phyloP scores from a whole-genome alignment of 257 asterid genomes.

The Solanum neorickii region DNA sequence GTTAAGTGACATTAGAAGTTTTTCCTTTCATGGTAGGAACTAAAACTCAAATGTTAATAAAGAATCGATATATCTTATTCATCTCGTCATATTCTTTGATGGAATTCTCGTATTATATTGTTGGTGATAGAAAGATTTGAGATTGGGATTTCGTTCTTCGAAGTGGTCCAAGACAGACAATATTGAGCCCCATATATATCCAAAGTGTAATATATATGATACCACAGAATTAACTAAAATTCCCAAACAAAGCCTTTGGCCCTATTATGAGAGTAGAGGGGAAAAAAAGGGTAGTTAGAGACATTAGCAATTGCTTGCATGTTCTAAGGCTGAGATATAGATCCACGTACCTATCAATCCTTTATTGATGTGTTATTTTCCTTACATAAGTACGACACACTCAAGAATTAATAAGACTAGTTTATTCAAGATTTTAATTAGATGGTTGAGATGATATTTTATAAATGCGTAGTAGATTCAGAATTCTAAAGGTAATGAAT shows the following conservation, averaged over 20 bases:
- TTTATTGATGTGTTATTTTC: background rate
- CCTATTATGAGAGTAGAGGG: background rate
- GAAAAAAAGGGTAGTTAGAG: background rate
- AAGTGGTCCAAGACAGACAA: background rate
- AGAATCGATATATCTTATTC: background rate
- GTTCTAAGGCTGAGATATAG: conserved; percentile 54
- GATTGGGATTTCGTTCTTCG: background rate
- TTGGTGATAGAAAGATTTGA: background rate
- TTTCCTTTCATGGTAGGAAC: background rate
- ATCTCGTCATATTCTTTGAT: background rate
- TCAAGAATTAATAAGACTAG: background rate
- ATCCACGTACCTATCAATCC: conserved; percentile 1
- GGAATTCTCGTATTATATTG: background rate
- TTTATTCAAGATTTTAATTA: background rate
- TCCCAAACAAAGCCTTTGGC: background rate
- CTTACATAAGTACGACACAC: background rate
- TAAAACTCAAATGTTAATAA: background rate
- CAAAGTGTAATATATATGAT: background rate
- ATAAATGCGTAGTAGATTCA: background rate
- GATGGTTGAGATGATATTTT: background rate
- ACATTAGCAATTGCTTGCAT: conserved; percentile 15
- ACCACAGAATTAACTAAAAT: background rate
- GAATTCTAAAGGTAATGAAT: background rate
- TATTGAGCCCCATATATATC: background rate
- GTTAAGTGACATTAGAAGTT: background rate